Evolutionary conservation across 257 asterid genomes (phyloP), one percentile per base, ranked within the genome.

Genomic region (Nicotiana attenuata): DNA sequence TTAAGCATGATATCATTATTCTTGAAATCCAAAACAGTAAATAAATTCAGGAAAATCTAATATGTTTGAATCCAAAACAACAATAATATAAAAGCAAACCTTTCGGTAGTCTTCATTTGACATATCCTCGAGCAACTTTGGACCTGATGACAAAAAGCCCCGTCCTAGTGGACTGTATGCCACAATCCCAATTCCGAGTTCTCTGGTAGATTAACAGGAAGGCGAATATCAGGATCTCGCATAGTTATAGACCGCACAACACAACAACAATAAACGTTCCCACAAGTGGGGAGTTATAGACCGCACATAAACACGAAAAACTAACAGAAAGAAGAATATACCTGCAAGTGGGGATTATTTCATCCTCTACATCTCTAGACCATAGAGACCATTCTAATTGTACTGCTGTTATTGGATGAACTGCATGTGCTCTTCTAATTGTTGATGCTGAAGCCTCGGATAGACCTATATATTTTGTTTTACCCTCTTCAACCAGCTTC

Each of bases 311-410:
- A 68, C 31, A 10, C 3, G 19, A n/a, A n/a, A n/a, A n/a, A 68
- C 53, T 68, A 47, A n/a, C 5, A 14, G 10, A 41, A 68, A 10
- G 31, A 75, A 35, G 6, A 56, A 10, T 33, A 53, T 20, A 88
- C 96, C 94, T 85, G 94, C 96, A 93, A 5, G 93, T 85, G 53
- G 94, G 94, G 73, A 93, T 80, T 61, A 90, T 83, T 80, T 89
- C 97, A 7, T 87, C 88, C 83, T 91, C 97, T 67, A 87, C 85
- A 81, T 92, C 97, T 83, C 97, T 87, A 10, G 94, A 77, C 95
- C 95, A 91, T 81, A 92, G 83, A 1, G 97, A 93, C 97, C 97
- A 93, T 77, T 93, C 97, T 6, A 84, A 85, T 87, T 93, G 97
- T 55, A 92, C 86, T 0, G 96, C 94, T 61, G 92, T 88, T 83